Evolutionary conservation across 2,329 filamentous ascomycete species (phyloP).

Genomic region (Exserohilum turcica): DNA sequence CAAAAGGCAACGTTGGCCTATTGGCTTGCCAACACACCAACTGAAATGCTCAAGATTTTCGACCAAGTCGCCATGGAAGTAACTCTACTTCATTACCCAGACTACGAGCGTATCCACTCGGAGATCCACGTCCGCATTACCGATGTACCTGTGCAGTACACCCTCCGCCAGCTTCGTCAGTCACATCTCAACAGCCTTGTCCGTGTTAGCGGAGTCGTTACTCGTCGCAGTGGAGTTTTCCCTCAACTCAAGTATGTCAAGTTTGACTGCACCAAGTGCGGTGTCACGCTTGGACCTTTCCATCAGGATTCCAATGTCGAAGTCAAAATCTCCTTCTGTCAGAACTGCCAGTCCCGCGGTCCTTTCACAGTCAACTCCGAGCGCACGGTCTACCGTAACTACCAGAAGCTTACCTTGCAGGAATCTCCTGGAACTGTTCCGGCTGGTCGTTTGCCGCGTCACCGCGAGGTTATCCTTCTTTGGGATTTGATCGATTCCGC

Average conservation of each 20-base stretch:
- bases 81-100: slow-evolving; percentile 91
- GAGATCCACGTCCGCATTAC: slow-evolving; percentile 98
- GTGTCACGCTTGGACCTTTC: slow-evolving; percentile 89
- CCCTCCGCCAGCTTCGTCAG: slow-evolving; percentile 90
- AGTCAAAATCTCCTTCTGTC: slow-evolving; percentile 94
- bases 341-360: slow-evolving; percentile 92
- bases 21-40: slow-evolving; percentile 92
- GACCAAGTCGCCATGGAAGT: slow-evolving; percentile 97
- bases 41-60: slow-evolving; percentile 95
- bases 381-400: slow-evolving; percentile 98
- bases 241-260: slow-evolving; percentile 98
- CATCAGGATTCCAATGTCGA: slow-evolving; percentile 97
- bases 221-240: slow-evolving; percentile 90
- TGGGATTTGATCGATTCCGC: slow-evolving; percentile 97
- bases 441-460: slow-evolving; percentile 88
- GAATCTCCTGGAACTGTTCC: slow-evolving; percentile 97
- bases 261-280: slow-evolving; percentile 95
- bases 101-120: slow-evolving; percentile 96
- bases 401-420: slow-evolving; percentile 95
- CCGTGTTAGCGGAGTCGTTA: slow-evolving; percentile 92
- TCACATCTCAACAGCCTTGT: slow-evolving; percentile 95
- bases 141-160: slow-evolving; percentile 92
- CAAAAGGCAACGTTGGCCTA: slow-evolving; percentile 94
- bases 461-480: slow-evolving; percentile 90
- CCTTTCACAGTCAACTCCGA: slow-evolving; percentile 96